These are phyloP conservation scores for Aureobasidium zeae DNA, from an alignment of 2,329 filamentous ascomycete genomes.

Conservation along the genomic window DNA sequence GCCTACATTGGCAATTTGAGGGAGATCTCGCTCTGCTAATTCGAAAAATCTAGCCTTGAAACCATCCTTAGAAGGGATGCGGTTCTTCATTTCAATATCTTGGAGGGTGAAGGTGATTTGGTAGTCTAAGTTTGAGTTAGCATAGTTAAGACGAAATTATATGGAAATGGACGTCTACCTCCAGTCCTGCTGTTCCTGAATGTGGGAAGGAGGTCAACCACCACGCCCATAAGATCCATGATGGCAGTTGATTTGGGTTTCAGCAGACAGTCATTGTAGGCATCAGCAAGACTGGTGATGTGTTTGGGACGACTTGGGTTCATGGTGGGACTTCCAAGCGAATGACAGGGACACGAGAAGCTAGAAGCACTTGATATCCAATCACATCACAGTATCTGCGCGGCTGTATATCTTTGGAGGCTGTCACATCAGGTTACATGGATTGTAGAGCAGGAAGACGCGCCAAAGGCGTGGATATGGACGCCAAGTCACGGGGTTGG, in stretches of 20 bases:
- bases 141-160: not conserved
- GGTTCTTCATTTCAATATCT: constrained; percentile 25
- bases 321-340: not conserved
- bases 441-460: not conserved
- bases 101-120: constrained; percentile 32
- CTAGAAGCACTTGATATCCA: not conserved
- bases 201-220: constrained; percentile 51
- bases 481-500: not conserved
- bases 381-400: not conserved
- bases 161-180: constrained; percentile 37
- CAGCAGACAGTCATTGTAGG: constrained; percentile 15
- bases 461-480: not conserved
- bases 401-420: not conserved
- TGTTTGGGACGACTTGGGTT: constrained; percentile 14
- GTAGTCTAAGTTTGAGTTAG: constrained; percentile 17
- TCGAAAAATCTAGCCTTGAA: constrained; percentile 54
- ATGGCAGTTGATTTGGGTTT: constrained; percentile 25
- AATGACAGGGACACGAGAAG: not conserved
- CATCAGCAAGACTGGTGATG: constrained; percentile 3
- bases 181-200: constrained; percentile 43
- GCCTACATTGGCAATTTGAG: constrained; percentile 38
- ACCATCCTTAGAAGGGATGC: constrained; percentile 26
- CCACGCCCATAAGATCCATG: constrained; percentile 61
- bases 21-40: constrained; percentile 26
- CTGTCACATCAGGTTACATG: not conserved